These are phyloP conservation scores for Talaromyces sp. DNA, from an alignment of 2,329 filamentous ascomycete genomes.

Conservation along the genomic window DNA sequence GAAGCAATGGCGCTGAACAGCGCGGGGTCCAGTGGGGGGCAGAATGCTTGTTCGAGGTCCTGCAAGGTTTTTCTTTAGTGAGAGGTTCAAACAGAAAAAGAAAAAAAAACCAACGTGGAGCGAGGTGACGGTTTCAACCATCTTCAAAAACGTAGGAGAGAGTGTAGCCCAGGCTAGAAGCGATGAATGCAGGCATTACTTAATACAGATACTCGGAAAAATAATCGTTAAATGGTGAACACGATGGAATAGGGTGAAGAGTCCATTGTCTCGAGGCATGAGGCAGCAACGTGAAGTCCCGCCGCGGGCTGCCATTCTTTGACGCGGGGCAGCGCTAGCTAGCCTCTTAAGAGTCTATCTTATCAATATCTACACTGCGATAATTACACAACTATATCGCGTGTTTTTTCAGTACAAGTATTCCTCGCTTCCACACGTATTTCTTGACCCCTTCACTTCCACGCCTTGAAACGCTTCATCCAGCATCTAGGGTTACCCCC, in stretches of 20 bases:
- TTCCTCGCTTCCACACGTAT: neutral
- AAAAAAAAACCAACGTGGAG: neutral
- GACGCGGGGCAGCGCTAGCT: neutral
- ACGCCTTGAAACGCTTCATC: neutral
- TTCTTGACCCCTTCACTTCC: neutral
- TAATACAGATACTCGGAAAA: neutral
- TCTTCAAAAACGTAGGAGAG: constrained; percentile 17
- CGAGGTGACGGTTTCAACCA: constrained; percentile 17
- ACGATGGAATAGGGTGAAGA: neutral
- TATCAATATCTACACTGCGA: neutral
- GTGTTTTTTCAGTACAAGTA: neutral
- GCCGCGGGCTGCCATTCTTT: neutral
- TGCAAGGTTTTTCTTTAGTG: constrained; percentile 11
- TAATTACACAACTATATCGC: neutral
- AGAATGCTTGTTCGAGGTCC: constrained; percentile 61
- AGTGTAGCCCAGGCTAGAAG: constrained; percentile 11
- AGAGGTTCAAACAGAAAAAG: neutral
- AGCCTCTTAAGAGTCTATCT: neutral
- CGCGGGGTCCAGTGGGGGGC: constrained; percentile 69
- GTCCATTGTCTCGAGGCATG: neutral
- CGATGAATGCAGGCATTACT: constrained; percentile 17
- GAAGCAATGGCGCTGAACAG: constrained; percentile 69
- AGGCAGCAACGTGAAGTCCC: neutral
- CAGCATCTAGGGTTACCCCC: neutral
- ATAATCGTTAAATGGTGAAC: neutral